phyloP scores from a whole-genome alignment of 331 rosid genomes.

The Pyrus hybrid region DNA sequence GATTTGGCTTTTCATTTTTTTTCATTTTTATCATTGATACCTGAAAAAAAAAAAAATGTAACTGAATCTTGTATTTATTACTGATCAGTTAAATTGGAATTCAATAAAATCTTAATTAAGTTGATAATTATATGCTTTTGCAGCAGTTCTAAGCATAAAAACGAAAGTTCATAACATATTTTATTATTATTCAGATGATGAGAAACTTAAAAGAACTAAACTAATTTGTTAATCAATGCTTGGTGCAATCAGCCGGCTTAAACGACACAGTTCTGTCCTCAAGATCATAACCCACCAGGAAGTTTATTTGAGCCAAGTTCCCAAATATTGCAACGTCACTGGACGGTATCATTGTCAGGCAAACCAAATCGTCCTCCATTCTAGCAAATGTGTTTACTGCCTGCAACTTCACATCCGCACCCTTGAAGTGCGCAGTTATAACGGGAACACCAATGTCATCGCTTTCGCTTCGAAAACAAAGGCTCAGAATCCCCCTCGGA shows the following conservation, averaged over 20 bases:
- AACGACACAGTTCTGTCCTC: conserved; percentile 24
- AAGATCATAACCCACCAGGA: conserved; percentile 40
- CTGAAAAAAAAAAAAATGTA: too few species aligned
- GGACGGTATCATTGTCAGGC: conserved; percentile 25
- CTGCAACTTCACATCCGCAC: conserved; percentile 33
- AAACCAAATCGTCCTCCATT: conserved; percentile 21
- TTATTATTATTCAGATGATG: too few species aligned
- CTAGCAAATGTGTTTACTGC: conserved; percentile 23
- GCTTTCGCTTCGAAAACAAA: conserved; percentile 20
- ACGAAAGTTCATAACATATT: too few species aligned
- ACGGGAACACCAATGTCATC: conserved; percentile 1
- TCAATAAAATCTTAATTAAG: too few species aligned
- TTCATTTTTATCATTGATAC: too few species aligned
- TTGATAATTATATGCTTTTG: too few species aligned
- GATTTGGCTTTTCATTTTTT: too few species aligned
- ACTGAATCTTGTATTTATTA: too few species aligned
- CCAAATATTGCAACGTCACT: conserved; percentile 19
- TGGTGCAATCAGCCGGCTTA: conserved; percentile 30
- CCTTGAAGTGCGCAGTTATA: conserved; percentile 36
- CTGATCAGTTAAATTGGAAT: too few species aligned
- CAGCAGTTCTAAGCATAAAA: too few species aligned
- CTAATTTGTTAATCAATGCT: not conserved
- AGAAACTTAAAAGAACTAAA: too few species aligned
- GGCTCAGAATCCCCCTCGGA: conserved; percentile 14
- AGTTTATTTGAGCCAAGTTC: conserved; percentile 52